Evolutionary conservation across 805 yeast genomes (phyloP), one percentile per base, ranked within the genome.

Genomic region (Candida tammaniensis): DNA sequence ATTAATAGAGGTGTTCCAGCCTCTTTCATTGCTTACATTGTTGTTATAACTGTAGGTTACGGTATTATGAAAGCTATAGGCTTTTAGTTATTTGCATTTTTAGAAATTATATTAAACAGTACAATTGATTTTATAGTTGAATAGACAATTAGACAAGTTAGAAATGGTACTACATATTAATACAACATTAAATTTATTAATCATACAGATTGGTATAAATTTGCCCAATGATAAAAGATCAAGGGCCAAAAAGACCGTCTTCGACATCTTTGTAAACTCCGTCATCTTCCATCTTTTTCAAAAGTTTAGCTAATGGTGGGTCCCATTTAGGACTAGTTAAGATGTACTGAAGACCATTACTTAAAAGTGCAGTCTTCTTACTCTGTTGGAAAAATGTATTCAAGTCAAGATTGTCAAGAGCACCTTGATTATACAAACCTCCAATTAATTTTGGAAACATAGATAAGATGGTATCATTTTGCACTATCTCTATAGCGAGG

Each of bases 1-100:
- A 65, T 65, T 32, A 64, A 64, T 12, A 49, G 70, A 43, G 71
- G 71, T 35, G 67, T 64, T 5, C 70, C 71, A 2, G 62, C 65
- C 11, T 57, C 65, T 22, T 42, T 64, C 17, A 58, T 65, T 42
- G 65, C 65, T 13, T 65, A 59, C 42, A 38, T 54, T 4, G 44
- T 57, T 25, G 57, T 61, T 22, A 52, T 64, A 10, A 55, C 68
- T 28, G 46, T 65, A 31, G 71, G 71, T 15, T 65, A 64, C 43
- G 70, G 64, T 36, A 61, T 61, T 23, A 65, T 65, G 71, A 38
- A 46, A 11, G 45, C 59, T 27, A 42, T 58, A 24, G 42, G 52
- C 14, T 55, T 51, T 40, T 57, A 19, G 21, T 19, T 9, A 19
- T 19, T 19, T 19, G 9, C 21, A 19, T 19, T 7, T 19, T 19